These are phyloP conservation scores for Orbilia javanica DNA, from an alignment of 2,329 filamentous ascomycete species.

Conservation along the genomic window DNA sequence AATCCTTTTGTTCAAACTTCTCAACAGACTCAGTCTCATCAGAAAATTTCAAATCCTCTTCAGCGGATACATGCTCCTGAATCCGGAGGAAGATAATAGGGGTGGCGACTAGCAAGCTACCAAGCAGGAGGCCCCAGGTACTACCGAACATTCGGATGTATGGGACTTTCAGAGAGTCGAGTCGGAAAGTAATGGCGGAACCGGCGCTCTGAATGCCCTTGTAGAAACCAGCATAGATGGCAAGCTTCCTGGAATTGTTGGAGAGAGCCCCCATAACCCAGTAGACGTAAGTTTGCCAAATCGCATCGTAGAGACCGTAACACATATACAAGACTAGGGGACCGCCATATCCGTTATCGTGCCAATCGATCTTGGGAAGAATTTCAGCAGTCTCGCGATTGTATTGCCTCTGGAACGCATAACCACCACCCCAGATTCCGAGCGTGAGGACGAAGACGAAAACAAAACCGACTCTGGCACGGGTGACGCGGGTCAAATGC, in stretches of 20 bases:
- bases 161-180: constrained; percentile 74
- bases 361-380: constrained; percentile 75
- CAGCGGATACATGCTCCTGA: constrained; percentile 81
- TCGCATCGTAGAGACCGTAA: constrained; percentile 79
- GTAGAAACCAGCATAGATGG: constrained; percentile 91
- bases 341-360: constrained; percentile 74
- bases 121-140: constrained; percentile 81
- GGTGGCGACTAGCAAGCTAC: constrained; percentile 79
- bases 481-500: constrained; percentile 66
- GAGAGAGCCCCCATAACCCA: constrained; percentile 95
- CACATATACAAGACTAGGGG: constrained; percentile 79
- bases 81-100: constrained; percentile 85
- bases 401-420: constrained; percentile 74
- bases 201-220: constrained; percentile 91
- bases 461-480: constrained; percentile 68
- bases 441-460: constrained; percentile 69
- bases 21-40: constrained; percentile 74
- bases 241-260: constrained; percentile 90
- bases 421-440: constrained; percentile 73
- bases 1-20: constrained; percentile 51
- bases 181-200: constrained; percentile 78
- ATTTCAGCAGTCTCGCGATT: constrained; percentile 69
- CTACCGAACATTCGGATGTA: constrained; percentile 80
- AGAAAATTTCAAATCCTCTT: constrained; percentile 85
- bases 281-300: constrained; percentile 90